Evolutionary conservation across 495 filamentous ascomycete species (phyloP).

Genomic region (Penicillium lagena): DNA sequence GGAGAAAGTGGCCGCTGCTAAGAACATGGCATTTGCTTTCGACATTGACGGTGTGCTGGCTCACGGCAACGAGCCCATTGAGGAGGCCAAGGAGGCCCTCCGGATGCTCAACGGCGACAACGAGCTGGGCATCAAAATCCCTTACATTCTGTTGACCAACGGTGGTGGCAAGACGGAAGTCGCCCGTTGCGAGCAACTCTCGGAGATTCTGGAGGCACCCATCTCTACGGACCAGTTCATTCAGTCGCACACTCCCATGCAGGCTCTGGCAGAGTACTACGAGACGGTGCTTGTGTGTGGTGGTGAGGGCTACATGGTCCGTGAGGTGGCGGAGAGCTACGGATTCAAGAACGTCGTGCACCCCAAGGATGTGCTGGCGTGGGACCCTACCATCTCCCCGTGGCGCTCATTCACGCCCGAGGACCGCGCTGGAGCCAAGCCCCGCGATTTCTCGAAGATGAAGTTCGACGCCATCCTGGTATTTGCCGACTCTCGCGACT

Average conservation of each 20-base stretch:
- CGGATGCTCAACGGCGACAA: conserved; percentile 82
- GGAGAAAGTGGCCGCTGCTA: conserved; percentile 58
- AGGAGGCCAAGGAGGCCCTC: conserved; percentile 78
- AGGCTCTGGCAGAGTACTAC: conserved; percentile 76
- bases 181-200: conserved; percentile 74
- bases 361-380: conserved; percentile 84
- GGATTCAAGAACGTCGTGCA: conserved; percentile 86
- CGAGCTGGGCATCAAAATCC: conserved; percentile 75
- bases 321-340: conserved; percentile 77
- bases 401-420: conserved; percentile 68
- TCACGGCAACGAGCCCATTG: conserved; percentile 71
- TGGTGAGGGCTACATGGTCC: conserved; percentile 84
- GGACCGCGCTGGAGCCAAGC: conserved; percentile 60
- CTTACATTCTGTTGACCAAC: conserved; percentile 92
- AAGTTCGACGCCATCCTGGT: conserved; percentile 81
- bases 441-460: conserved; percentile 58
- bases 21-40: conserved; percentile 80
- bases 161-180: conserved; percentile 86
- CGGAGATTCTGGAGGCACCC: conserved; percentile 61
- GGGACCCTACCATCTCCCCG: conserved; percentile 73
- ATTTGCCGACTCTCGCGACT: conserved; percentile 78
- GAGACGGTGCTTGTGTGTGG: conserved; percentile 80
- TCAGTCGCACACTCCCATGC: conserved; percentile 91
- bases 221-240: conserved; percentile 88
- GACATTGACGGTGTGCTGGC: conserved; percentile 90